phyloP scores from a whole-genome alignment of 768 basidiomycete species.

The Clavulina sp. region DNA sequence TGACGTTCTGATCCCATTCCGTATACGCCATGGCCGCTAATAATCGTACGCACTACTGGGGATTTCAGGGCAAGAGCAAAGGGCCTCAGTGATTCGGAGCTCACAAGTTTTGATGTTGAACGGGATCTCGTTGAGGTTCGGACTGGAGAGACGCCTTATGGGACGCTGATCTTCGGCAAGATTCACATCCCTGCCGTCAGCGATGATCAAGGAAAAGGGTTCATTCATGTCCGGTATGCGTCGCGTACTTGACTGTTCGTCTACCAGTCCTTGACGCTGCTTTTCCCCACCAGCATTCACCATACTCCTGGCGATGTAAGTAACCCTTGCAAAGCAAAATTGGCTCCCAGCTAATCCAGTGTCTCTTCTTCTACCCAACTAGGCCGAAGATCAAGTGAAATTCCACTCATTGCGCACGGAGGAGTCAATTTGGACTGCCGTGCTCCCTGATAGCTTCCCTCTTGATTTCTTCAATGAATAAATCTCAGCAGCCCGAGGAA shows the following conservation, averaged over 20 bases:
- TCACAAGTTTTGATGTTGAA: constrained; percentile 19
- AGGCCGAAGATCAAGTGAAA: constrained; percentile 47
- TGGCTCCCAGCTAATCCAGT: constrained; percentile 35
- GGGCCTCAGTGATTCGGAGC: constrained; percentile 32
- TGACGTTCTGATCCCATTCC: background rate
- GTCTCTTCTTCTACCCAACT: constrained; percentile 22
- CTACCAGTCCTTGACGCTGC: background rate
- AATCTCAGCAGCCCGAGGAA: too few species aligned
- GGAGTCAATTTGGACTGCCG: constrained; percentile 45
- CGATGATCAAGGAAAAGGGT: constrained; percentile 38
- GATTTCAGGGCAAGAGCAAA: constrained; percentile 25
- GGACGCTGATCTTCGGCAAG: constrained; percentile 59
- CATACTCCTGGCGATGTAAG: constrained; percentile 14
- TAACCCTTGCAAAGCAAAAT: constrained; percentile 66
- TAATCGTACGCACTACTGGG: background rate
- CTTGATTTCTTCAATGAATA: constrained; percentile 59
- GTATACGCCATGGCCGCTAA: background rate
- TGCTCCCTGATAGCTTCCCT: constrained; percentile 39
- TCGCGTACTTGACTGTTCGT: constrained; percentile 11
- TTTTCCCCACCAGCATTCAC: background rate
- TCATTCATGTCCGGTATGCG: constrained; percentile 47
- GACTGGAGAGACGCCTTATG: constrained; percentile 44
- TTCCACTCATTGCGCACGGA: constrained; percentile 61
- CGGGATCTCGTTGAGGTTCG: constrained; percentile 29
- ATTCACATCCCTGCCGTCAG: constrained; percentile 45